Conservation (phyloP, 192 early-diverging fungal species). For the Dimargaris cristalligena region DNA sequence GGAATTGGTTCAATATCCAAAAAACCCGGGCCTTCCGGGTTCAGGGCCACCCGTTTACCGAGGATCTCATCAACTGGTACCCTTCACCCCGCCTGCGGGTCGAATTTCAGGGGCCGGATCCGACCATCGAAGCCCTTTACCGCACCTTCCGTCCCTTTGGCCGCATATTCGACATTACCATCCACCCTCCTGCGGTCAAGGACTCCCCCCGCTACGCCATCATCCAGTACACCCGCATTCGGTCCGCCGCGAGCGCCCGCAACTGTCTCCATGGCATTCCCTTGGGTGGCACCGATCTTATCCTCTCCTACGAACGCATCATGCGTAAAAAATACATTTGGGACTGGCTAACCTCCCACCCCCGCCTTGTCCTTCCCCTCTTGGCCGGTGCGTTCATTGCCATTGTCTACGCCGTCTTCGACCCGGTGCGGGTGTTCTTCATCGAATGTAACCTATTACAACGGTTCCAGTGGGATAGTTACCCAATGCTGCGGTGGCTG, state of each 20-base stretch:
- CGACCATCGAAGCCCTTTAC: conserved; percentile 50
- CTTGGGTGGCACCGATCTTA: conserved; percentile 45
- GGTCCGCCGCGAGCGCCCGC: conserved; percentile 76
- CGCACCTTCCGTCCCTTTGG: conserved; percentile 61
- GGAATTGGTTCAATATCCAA: conserved; percentile 50
- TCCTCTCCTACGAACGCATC: conserved; percentile 39
- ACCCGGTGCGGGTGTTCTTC: conserved; percentile 79
- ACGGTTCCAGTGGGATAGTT: conserved; percentile 53
- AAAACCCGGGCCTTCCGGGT: conserved; percentile 46
- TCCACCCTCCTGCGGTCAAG: conserved; percentile 42
- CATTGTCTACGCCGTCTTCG: conserved; percentile 65
- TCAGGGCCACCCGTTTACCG: conserved; percentile 48
- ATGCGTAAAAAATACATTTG: conserved; percentile 36
- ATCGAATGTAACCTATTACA: conserved; percentile 71
- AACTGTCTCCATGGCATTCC: conserved; percentile 80
- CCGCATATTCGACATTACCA: conserved; percentile 60
- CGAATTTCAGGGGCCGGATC: conserved; percentile 59
- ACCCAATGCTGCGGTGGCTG: conserved; percentile 38
- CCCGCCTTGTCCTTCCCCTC: conserved; percentile 57
- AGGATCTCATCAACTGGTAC: conserved; percentile 41
- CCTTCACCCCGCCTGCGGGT: conserved; percentile 37
- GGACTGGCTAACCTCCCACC: conserved; percentile 56
- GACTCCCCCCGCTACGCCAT: conserved; percentile 64
- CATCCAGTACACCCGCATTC: conserved; percentile 58
- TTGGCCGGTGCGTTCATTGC: conserved; percentile 54